A percentile compares a stretch with the other conserved stretches of the same genome.
These are phyloP conservation scores for Penicillium concentricum DNA, from an alignment of 2,329 filamentous ascomycete species.

Conservation along the genomic window DNA sequence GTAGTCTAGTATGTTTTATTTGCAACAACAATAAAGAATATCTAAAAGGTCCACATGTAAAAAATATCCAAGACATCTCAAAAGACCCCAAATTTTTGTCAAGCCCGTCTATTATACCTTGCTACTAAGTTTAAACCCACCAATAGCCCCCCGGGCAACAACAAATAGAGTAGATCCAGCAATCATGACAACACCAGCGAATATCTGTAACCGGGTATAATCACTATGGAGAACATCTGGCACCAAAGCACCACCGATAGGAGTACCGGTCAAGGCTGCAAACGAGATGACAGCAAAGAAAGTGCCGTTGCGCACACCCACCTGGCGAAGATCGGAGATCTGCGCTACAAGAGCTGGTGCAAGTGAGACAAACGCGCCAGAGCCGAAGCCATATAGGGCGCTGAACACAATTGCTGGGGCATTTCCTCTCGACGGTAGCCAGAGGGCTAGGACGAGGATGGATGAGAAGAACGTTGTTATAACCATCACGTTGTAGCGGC, in stretches of 20 bases:
- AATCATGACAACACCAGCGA: conserved; percentile 29
- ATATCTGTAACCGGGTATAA: conserved; percentile 27
- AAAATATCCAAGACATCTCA: background rate
- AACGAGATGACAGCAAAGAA: conserved; percentile 63
- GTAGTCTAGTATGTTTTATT: background rate
- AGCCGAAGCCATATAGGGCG: conserved; percentile 67
- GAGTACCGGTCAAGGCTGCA: conserved; percentile 57
- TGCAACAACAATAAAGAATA: background rate
- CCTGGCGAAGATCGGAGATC: conserved; percentile 67
- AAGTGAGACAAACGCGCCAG: conserved; percentile 65
- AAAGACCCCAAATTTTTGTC: background rate
- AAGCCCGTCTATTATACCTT: conserved; percentile 19
- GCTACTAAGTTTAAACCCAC: conserved; percentile 22
- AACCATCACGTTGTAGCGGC: conserved; percentile 43
- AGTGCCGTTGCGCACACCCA: conserved; percentile 66
- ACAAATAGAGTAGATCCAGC: conserved; percentile 25
- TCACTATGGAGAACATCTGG: conserved; percentile 26
- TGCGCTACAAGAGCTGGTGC: conserved; percentile 66
- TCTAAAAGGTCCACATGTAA: background rate
- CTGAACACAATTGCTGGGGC: conserved; percentile 63
- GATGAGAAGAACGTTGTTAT: conserved; percentile 45
- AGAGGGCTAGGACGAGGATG: conserved; percentile 48
- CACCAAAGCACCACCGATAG: conserved; percentile 30
- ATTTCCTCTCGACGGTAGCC: conserved; percentile 55
- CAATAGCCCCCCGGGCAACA: conserved; percentile 23